These are phyloP conservation scores for Rhizopogon vinicolor DNA, from an alignment of 768 basidiomycete species.

Conservation along the genomic window DNA sequence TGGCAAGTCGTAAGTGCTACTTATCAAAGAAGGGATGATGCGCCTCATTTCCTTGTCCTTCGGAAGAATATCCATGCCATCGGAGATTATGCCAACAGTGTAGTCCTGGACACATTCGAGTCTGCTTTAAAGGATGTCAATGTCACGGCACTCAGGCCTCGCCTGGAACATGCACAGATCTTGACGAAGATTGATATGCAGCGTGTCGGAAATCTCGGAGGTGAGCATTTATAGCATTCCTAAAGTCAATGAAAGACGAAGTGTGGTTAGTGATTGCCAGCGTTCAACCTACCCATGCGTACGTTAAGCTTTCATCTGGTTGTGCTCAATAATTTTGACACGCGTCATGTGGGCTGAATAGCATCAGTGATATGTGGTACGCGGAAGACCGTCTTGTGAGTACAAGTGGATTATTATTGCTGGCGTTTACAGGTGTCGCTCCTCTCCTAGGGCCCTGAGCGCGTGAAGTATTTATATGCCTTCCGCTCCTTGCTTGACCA, in stretches of 20 bases:
- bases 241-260: slow-evolving; percentile 4
- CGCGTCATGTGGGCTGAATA: slow-evolving; percentile 18
- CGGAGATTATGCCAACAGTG: slow-evolving; percentile 82
- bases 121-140: slow-evolving; percentile 54
- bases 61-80: slow-evolving; percentile 82
- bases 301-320: slow-evolving; percentile 24
- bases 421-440: neutral
- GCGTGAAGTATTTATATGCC: slow-evolving; percentile 83
- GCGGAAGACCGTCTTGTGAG: slow-evolving; percentile 76
- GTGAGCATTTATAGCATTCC: slow-evolving; percentile 36
- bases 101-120: slow-evolving; percentile 83
- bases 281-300: slow-evolving; percentile 88
- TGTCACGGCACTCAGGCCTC: slow-evolving; percentile 63
- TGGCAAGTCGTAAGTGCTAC: slow-evolving; percentile 80
- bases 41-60: neutral
- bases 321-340: neutral
- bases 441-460: slow-evolving; percentile 61
- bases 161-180: slow-evolving; percentile 91
- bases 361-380: slow-evolving; percentile 87
- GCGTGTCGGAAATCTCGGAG: slow-evolving; percentile 74
- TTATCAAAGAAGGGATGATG: neutral
- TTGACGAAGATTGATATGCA: slow-evolving; percentile 71
- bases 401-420: slow-evolving; percentile 1
- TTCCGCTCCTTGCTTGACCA: slow-evolving; percentile 70
- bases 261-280: slow-evolving; percentile 73